A percentile compares a stretch with the other conserved stretches of the same genome.
These are phyloP conservation scores for Colletotrichum viniferum DNA, from an alignment of 2,329 filamentous ascomycete species.

Conservation along the genomic window DNA sequence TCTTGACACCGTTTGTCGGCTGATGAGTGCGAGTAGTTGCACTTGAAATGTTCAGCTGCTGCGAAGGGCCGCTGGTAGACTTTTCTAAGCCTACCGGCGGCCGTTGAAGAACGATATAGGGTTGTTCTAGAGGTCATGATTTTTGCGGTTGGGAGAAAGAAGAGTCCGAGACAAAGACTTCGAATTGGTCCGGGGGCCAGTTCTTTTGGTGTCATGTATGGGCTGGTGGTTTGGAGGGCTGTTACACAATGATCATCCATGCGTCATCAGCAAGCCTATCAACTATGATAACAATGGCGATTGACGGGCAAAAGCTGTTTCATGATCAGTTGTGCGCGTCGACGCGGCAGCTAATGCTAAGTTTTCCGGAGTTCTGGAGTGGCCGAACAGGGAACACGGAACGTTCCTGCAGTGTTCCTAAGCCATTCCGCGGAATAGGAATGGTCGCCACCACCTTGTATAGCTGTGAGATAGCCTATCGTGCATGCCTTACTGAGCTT, in stretches of 20 bases:
- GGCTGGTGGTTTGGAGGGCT: not conserved
- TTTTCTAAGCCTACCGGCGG: not conserved
- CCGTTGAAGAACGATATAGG: not conserved
- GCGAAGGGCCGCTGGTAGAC: not conserved
- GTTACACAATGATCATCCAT: not conserved
- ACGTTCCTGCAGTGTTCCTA: not conserved
- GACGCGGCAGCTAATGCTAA: not conserved
- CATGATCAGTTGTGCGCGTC: not conserved
- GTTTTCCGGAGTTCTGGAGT: not conserved
- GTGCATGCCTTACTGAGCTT: not conserved
- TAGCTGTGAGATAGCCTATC: not conserved
- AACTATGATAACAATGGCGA: not conserved
- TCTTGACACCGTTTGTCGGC: not conserved
- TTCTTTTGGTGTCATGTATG: not conserved
- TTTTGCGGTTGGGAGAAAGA: not conserved
- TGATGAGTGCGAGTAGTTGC: not conserved
- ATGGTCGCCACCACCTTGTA: not conserved
- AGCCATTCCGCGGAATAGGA: not conserved
- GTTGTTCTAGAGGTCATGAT: not conserved
- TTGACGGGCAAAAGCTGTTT: not conserved
- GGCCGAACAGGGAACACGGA: not conserved
- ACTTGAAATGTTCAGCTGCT: not conserved
- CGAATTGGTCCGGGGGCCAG: not conserved
- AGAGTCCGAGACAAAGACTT: not conserved
- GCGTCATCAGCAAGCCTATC: not conserved